Conservation (phyloP, 257 asterid species). For the Oldenlandia corymbosa region DNA sequence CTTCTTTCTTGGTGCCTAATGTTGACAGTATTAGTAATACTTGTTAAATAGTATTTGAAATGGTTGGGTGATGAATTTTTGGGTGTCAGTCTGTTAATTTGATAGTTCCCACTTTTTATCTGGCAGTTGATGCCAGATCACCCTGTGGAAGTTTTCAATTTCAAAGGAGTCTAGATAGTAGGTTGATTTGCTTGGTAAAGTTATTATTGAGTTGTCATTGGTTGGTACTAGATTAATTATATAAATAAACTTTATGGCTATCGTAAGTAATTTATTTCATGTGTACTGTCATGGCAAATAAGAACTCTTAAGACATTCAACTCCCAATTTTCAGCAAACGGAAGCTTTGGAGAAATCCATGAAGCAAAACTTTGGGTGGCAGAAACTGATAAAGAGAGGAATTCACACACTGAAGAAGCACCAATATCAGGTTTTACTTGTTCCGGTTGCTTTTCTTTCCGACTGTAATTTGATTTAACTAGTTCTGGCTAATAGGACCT, state of each 20-base stretch:
- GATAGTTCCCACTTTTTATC: too few relatives aligned
- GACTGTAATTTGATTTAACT: background rate
- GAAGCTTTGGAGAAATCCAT: slow-evolving; percentile 35
- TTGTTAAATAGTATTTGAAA: background rate
- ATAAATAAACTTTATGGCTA: slow-evolving; percentile 5
- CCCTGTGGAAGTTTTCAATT: background rate
- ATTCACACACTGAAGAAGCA: slow-evolving; percentile 71
- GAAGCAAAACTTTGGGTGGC: slow-evolving; percentile 63
- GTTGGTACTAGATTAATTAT: too few relatives aligned
- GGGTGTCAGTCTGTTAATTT: too few relatives aligned
- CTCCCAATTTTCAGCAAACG: slow-evolving; percentile 43
- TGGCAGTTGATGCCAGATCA: background rate
- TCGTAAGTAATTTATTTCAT: background rate
- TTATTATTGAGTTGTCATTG: too few relatives aligned
- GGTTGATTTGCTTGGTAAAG: background rate
- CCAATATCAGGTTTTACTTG: slow-evolving; percentile 59
- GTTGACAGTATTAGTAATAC: too few relatives aligned
- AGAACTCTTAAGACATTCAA: background rate
- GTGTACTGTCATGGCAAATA: background rate
- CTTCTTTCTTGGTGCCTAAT: too few relatives aligned
- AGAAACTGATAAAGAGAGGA: slow-evolving; percentile 72
- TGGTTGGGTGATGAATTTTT: background rate
- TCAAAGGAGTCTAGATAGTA: background rate
- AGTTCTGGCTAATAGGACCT: background rate
- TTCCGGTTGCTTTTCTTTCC: background rate